phyloP scores from a whole-genome alignment of 192 early-diverging fungal genomes.

The Bifiguratus adelaidae region DNA sequence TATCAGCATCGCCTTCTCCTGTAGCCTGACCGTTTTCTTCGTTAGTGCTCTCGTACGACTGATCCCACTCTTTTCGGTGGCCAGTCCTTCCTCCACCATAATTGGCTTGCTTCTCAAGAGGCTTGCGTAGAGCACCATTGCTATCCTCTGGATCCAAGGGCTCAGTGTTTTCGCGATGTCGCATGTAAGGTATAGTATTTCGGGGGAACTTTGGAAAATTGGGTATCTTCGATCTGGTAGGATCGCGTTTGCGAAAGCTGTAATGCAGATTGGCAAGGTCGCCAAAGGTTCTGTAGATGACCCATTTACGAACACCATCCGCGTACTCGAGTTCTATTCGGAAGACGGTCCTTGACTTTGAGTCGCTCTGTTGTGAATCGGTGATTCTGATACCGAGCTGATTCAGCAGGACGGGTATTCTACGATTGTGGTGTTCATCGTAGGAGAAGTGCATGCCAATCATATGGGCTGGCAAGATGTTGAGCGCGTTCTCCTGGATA shows the following conservation, averaged over 20 bases:
- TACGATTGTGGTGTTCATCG: constrained; percentile 4
- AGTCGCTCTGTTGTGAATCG: background rate
- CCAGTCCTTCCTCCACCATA: no score
- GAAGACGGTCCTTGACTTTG: background rate
- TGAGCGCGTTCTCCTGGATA: constrained; percentile 1
- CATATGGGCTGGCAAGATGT: constrained; percentile 5
- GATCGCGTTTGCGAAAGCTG: constrained; percentile 3
- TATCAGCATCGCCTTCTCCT: no score
- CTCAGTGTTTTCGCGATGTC: background rate
- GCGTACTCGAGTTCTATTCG: constrained; percentile 2
- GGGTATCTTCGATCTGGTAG: background rate
- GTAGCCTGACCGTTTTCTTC: no score
- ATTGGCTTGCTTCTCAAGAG: no score
- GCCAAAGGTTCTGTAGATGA: constrained; percentile 11
- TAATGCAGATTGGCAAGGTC: constrained; percentile 22
- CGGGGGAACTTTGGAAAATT: constrained; percentile 9
- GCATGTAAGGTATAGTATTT: background rate
- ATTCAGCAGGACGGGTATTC: constrained; percentile 12
- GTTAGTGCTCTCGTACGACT: no score
- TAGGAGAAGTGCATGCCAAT: constrained; percentile 5
- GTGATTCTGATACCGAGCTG: constrained; percentile 2
- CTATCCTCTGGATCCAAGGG: no score
- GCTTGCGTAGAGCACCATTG: no score
- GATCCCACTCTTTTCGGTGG: no score
- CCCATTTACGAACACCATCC: constrained; percentile 7